A percentile compares a stretch with the other conserved stretches of the same genome.
These are phyloP conservation scores for Neckera pumila DNA, from an alignment of 225 moss, liverwort and hornwort genomes.

Conservation along the genomic window DNA sequence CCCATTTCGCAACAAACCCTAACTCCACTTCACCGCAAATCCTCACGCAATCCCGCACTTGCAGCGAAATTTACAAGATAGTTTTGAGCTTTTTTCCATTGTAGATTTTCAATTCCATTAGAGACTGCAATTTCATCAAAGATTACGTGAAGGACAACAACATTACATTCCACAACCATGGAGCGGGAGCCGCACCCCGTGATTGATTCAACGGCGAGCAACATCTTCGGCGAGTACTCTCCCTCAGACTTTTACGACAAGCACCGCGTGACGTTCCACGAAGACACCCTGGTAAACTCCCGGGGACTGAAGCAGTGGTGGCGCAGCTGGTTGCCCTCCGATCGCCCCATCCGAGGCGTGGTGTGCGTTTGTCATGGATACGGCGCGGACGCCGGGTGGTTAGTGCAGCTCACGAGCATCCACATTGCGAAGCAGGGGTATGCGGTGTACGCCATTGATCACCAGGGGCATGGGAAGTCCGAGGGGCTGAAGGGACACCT, in stretches of 20 bases:
- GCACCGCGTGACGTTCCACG: slow-evolving; percentile 40
- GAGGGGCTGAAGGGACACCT: slow-evolving; percentile 67
- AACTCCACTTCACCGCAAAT: no score
- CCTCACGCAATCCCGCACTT: not conserved
- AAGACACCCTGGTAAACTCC: slow-evolving; percentile 34
- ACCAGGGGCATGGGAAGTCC: slow-evolving; percentile 77
- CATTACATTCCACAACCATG: not conserved
- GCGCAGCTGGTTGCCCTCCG: slow-evolving; percentile 51
- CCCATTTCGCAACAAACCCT: not conserved
- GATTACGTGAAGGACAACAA: no score
- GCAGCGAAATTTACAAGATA: not conserved
- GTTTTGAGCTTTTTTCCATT: not conserved
- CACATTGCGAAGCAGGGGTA: slow-evolving; percentile 65
- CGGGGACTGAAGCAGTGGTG: slow-evolving; percentile 52
- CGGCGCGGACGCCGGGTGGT: slow-evolving; percentile 74
- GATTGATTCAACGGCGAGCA: slow-evolving; percentile 35
- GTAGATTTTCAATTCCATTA: not conserved
- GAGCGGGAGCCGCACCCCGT: slow-evolving; percentile 44
- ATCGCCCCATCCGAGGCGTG: slow-evolving; percentile 25
- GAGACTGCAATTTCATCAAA: no score
- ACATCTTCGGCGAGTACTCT: slow-evolving; percentile 42
- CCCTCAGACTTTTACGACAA: slow-evolving; percentile 46
- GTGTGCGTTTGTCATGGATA: slow-evolving; percentile 80
- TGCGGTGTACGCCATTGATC: slow-evolving; percentile 74
- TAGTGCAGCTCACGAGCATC: slow-evolving; percentile 80